Conservation (phyloP, 2,329 filamentous ascomycete species). For the Pseudocercospora pini-densiflorae region DNA sequence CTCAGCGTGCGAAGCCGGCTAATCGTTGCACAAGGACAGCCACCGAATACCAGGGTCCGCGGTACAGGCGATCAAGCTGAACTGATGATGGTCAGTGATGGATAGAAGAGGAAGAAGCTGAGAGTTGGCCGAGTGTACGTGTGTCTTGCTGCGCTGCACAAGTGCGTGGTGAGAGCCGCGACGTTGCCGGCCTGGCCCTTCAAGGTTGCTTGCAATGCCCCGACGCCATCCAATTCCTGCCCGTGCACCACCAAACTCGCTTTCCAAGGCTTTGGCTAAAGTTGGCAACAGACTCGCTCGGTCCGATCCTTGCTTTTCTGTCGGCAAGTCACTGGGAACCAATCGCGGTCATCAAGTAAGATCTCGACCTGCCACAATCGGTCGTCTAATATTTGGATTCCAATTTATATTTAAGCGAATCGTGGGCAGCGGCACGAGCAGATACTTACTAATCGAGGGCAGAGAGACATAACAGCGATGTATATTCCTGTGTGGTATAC, state of each 20-base stretch:
- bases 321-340: not conserved
- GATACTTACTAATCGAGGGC: too few species aligned
- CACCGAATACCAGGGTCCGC: not conserved
- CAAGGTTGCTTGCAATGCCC: not conserved
- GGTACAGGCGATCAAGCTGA: not conserved
- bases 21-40: slow-evolving; percentile 3
- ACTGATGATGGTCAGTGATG: not conserved
- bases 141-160: not conserved
- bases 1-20: not conserved
- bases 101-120: not conserved
- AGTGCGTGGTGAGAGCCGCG: not conserved
- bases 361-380: too few species aligned
- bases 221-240: not conserved
- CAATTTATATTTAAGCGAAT: not conserved
- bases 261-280: not conserved
- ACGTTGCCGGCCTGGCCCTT: not conserved
- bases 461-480: too few species aligned
- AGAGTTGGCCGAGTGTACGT: not conserved
- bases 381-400: not conserved
- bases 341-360: not conserved
- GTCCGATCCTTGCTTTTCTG: not conserved
- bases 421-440: too few species aligned
- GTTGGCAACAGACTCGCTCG: not conserved
- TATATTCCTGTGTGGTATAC: not conserved
- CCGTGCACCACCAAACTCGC: not conserved